phyloP scores from a whole-genome alignment of 805 yeast species.

The Kluyveromyces lactis region DNA sequence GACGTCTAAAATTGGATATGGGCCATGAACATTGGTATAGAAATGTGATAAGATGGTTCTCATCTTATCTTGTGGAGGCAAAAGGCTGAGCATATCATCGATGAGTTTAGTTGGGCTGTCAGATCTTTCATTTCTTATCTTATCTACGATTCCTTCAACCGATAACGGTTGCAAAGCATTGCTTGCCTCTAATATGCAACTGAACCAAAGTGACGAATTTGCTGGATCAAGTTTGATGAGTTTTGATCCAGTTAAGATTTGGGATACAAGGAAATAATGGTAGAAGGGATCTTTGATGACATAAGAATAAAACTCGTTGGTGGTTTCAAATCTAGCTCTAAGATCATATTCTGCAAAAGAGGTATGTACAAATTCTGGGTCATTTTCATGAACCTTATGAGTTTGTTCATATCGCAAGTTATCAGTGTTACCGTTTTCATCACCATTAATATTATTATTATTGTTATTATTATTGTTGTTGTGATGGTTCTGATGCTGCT shows the following conservation, averaged over 20 bases:
- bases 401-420: too few species aligned
- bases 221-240: slow-evolving; percentile 4
- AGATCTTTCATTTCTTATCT: neutral
- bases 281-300: slow-evolving; percentile 8
- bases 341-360: slow-evolving; percentile 1
- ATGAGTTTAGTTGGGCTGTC: neutral
- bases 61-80: neutral
- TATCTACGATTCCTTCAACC: neutral
- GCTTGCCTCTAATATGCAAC: slow-evolving; percentile 3
- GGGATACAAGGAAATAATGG: slow-evolving; percentile 5
- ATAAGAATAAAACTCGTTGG: slow-evolving; percentile 6
- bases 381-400: neutral
- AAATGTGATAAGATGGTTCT: neutral
- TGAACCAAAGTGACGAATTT: slow-evolving; percentile 6
- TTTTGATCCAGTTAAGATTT: slow-evolving; percentile 7
- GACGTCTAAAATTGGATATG: slow-evolving; percentile 1
- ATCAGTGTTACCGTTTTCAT: too few species aligned
- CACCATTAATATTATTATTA: too few species aligned
- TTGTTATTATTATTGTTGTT: too few species aligned
- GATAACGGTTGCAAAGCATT: neutral
- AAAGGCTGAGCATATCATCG: neutral
- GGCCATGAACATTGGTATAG: slow-evolving; percentile 3
- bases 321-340: slow-evolving; percentile 5
- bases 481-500: too few species aligned
- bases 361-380: neutral